phyloP scores from a whole-genome alignment of 371 early-diverging fungal genomes.

The Coemansia sp. region DNA sequence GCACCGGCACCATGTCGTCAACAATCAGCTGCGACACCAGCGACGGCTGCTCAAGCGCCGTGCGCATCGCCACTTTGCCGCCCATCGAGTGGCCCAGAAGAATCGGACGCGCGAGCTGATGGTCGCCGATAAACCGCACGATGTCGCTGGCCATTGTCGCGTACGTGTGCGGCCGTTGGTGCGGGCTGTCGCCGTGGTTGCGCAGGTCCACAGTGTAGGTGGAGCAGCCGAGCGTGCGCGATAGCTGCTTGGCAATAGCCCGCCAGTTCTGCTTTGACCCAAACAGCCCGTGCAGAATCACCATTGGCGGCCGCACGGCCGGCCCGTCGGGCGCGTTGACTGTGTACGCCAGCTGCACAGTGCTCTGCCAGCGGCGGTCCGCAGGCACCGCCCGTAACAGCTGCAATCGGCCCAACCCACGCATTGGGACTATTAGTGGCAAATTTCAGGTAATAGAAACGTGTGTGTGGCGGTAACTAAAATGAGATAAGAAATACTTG shows the following conservation, averaged over 20 bases:
- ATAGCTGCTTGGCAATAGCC: conserved; percentile 74
- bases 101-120: conserved; percentile 56
- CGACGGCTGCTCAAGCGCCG: conserved; percentile 63
- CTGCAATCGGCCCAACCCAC: not conserved
- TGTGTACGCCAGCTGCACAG: conserved; percentile 28
- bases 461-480: no score
- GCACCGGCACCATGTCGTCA: conserved; percentile 83
- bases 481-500: no score
- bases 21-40: conserved; percentile 70
- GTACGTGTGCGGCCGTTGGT: conserved; percentile 67
- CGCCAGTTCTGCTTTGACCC: conserved; percentile 95
- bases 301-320: conserved; percentile 52
- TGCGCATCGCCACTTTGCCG: conserved; percentile 85
- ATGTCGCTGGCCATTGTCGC: conserved; percentile 79
- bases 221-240: conserved; percentile 58
- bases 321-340: conserved; percentile 11
- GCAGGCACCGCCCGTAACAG: not conserved
- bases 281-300: conserved; percentile 89
- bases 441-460: no score
- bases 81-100: conserved; percentile 95
- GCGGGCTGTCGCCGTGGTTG: conserved; percentile 92
- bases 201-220: conserved; percentile 82
- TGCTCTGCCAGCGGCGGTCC: conserved; percentile 15
- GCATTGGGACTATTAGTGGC: not conserved
- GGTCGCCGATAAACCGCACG: conserved; percentile 59